phyloP scores from a whole-genome alignment of 192 early-diverging fungal species.

The Phlyctochytrium bullatum region DNA sequence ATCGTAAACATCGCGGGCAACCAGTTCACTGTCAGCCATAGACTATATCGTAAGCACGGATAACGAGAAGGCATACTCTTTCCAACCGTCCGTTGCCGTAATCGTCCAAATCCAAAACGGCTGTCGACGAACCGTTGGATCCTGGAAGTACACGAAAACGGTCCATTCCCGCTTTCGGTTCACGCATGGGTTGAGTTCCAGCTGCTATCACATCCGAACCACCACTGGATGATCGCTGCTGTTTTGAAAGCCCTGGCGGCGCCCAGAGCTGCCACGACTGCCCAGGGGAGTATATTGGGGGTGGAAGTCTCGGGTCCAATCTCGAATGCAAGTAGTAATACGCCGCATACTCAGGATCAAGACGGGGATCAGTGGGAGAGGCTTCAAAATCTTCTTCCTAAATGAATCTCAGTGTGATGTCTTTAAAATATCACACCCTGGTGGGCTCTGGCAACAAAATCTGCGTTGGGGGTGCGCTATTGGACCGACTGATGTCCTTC shows the following conservation, averaged over 20 bases:
- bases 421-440: conserved; percentile 22
- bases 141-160: conserved; percentile 9
- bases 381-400: conserved; percentile 21
- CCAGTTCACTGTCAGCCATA: background rate
- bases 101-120: background rate
- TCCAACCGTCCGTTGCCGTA: background rate
- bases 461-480: conserved; percentile 76
- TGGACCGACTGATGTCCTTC: conserved; percentile 61
- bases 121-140: conserved; percentile 3
- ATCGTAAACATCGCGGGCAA: background rate
- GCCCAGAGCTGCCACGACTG: conserved; percentile 68
- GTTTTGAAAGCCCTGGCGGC: conserved; percentile 34
- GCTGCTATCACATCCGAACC: conserved; percentile 16
- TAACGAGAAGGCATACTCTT: background rate
- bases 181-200: conserved; percentile 2
- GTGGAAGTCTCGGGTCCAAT: conserved; percentile 58
- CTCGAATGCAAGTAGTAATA: conserved; percentile 57
- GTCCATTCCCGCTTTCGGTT: conserved; percentile 16
- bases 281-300: conserved; percentile 61
- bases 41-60: background rate
- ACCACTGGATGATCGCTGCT: conserved; percentile 17
- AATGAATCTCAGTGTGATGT: background rate
- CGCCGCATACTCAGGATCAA: conserved; percentile 65
- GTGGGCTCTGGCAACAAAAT: conserved; percentile 43
- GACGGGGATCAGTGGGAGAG: conserved; percentile 45